Conservation (phyloP, 2,329 filamentous ascomycete species). For the Dactylonectria estremocensis region DNA sequence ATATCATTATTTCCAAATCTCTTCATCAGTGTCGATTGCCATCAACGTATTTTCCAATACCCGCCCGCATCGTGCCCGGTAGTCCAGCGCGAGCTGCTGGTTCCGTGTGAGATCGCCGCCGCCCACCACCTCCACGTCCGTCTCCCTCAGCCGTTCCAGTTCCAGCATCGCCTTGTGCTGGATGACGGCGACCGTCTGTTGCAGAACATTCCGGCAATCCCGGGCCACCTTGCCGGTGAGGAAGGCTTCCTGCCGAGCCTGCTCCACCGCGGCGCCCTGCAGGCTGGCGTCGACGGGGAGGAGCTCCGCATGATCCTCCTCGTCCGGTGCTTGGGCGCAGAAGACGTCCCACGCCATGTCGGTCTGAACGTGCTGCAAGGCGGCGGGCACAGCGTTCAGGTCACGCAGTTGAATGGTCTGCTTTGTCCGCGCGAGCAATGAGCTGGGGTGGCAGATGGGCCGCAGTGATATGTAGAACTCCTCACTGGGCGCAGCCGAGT, state of each 20-base stretch:
- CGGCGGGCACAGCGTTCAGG: constrained; percentile 50
- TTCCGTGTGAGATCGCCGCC: constrained; percentile 60
- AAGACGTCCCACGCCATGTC: constrained; percentile 68
- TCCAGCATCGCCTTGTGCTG: constrained; percentile 60
- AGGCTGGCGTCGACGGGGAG: constrained; percentile 40
- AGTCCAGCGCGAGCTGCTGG: constrained; percentile 65
- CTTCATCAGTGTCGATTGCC: constrained; percentile 53
- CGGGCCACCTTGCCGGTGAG: constrained; percentile 51
- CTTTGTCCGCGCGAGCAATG: constrained; percentile 61
- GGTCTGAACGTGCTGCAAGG: constrained; percentile 67
- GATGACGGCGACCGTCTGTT: constrained; percentile 58
- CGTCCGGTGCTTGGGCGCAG: constrained; percentile 55
- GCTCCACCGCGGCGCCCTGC: constrained; percentile 48
- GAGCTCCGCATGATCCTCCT: constrained; percentile 49
- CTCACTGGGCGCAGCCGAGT: constrained; percentile 43
- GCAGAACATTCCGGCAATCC: constrained; percentile 49
- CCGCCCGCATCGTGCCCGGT: constrained; percentile 63
- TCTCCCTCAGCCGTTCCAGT: constrained; percentile 63
- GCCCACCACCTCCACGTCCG: constrained; percentile 61
- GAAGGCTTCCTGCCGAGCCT: constrained; percentile 46
- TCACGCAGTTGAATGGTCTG: constrained; percentile 53
- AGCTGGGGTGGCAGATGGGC: constrained; percentile 64
- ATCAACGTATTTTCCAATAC: constrained; percentile 64
- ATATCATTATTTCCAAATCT: constrained; percentile 42
- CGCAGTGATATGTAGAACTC: constrained; percentile 70